phyloP scores from a whole-genome alignment of 805 yeast species.

The Myxozyma nipponensis region DNA sequence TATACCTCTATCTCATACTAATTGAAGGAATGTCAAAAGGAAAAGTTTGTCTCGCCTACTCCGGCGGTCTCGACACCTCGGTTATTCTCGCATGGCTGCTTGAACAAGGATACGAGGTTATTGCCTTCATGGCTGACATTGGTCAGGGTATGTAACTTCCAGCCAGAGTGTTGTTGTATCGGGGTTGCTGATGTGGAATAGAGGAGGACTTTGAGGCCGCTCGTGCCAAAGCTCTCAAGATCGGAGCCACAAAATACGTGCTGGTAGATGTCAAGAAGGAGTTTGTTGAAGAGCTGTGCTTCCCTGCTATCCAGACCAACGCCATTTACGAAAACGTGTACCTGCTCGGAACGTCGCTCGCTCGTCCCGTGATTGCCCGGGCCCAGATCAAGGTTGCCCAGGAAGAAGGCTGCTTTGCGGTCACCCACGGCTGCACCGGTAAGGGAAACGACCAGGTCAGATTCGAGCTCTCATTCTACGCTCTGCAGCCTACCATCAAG shows the following conservation, averaged over 20 bases:
- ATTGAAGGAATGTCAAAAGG: conserved; percentile 73
- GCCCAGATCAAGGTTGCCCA: conserved; percentile 98
- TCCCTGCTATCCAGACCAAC: conserved; percentile 96
- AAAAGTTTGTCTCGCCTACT: conserved; percentile 97
- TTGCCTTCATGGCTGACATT: conserved; percentile 96
- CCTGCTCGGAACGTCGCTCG: conserved; percentile 93
- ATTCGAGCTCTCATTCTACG: conserved; percentile 95
- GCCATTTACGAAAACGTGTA: conserved; percentile 98
- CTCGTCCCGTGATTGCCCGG: conserved; percentile 97
- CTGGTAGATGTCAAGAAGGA: conserved; percentile 92
- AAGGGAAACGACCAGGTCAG: conserved; percentile 99
- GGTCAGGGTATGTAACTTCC: conserved; percentile 56
- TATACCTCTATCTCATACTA: too few relatives aligned
- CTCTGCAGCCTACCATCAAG: conserved; percentile 92
- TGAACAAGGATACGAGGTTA: conserved; percentile 96
- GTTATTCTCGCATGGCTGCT: conserved; percentile 96
- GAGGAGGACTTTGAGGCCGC: conserved; percentile 99
- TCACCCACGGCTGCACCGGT: conserved; percentile 99
- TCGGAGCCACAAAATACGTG: conserved; percentile 95
- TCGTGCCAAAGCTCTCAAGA: conserved; percentile 88
- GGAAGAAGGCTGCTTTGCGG: conserved; percentile 97
- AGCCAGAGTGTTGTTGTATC: neutral
- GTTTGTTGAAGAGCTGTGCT: conserved; percentile 81
- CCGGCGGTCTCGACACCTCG: conserved; percentile 98
- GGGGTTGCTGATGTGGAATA: conserved; percentile 2